A percentile compares a stretch with the other conserved stretches of the same genome.
Conservation (phyloP, 2,329 filamentous ascomycete species). For the Apiospora aurea region DNA sequence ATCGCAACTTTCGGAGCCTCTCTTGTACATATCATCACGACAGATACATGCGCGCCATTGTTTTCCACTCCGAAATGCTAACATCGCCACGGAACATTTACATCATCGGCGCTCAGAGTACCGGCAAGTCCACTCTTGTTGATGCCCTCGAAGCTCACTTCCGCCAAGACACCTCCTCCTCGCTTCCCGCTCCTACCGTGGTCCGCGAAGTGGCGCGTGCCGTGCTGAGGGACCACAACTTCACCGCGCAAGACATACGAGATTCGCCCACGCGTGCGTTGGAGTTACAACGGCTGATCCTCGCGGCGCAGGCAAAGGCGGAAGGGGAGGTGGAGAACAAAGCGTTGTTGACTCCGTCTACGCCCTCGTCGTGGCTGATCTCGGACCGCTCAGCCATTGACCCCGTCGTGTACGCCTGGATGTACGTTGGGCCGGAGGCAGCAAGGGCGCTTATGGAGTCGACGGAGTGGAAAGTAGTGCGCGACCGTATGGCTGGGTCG, state of each 20-base stretch:
- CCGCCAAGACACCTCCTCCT: conserved; percentile 15
- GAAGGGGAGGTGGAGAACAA: conserved; percentile 34
- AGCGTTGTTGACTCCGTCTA: conserved; percentile 25
- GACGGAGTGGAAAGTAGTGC: conserved; percentile 41
- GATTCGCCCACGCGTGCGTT: conserved; percentile 38
- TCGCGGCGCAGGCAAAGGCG: conserved; percentile 44
- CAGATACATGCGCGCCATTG: no score
- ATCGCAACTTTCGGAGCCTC: no score
- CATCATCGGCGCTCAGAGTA: conserved; percentile 53
- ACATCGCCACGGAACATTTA: conserved; percentile 41
- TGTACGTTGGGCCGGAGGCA: conserved; percentile 40
- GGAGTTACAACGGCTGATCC: conserved; percentile 47
- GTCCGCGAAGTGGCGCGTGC: conserved; percentile 48
- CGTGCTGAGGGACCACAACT: conserved; percentile 43
- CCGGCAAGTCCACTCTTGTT: conserved; percentile 53
- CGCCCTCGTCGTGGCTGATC: conserved; percentile 43
- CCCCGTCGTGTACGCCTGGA: conserved; percentile 48
- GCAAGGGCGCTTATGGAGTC: conserved; percentile 35
- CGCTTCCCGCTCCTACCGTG: conserved; percentile 32
- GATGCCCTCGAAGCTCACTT: conserved; percentile 41
- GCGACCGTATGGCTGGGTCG: conserved; percentile 42
- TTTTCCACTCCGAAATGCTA: neutral
- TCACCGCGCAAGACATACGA: conserved; percentile 45
- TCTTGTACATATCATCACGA: no score
- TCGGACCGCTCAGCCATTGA: conserved; percentile 53